Base-by-base conservation (phyloP, 371 early-diverging fungal species). In the Mortierella sp. region DNA sequence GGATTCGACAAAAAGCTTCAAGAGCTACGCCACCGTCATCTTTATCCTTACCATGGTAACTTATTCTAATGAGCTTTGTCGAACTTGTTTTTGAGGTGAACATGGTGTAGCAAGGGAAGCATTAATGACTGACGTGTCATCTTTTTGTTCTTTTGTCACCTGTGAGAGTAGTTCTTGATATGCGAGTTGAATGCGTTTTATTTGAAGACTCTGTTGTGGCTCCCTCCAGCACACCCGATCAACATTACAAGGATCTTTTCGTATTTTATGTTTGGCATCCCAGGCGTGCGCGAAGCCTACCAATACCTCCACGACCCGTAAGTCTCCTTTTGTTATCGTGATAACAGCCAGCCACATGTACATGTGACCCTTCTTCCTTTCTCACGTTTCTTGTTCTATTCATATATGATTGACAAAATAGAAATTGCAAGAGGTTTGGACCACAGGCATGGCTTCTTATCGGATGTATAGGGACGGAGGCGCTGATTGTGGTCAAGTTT, bases 151-250 rank as follows among this genome's bases (percentile, higher is more conserved):
- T 16, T 43, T 35, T 54, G 7, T 71, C 7, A 41, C 4, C 41
- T 95, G 48, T 98, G 97, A 81, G 70, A 82, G 11, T 89, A 94
- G 90, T 90, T 94, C 70, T 84, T 98, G 80, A 92, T 93, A 78
- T 93, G 93, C 70, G 98, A 98, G 87, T 88, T 99, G 65, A 98
- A 98, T 82, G 96, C 96, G 56, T 99, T 99, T 82, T 98, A 98
- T 79, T 90, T 99, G 55, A 99, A 98, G 89, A 95, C 94, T 72
- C 89, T 99, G 7, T 89, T 99, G 56, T 98, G 97, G 98, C 88
- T 99, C 27, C 98, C 99, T 21, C 96, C 98, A 16, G 94, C 95
- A 65, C 97, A 98, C 89, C 92, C 91, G 63, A 82, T 99, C 72
- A 97, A 98, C 77, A 91, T 95, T 6, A 90, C 90, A 43, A 95